Percentiles rank a stretch among this genome's conserved stretches.
These are phyloP conservation scores for Zygosaccharomyces lentus DNA, from an alignment of 805 yeast genomes.

Conservation along the genomic window DNA sequence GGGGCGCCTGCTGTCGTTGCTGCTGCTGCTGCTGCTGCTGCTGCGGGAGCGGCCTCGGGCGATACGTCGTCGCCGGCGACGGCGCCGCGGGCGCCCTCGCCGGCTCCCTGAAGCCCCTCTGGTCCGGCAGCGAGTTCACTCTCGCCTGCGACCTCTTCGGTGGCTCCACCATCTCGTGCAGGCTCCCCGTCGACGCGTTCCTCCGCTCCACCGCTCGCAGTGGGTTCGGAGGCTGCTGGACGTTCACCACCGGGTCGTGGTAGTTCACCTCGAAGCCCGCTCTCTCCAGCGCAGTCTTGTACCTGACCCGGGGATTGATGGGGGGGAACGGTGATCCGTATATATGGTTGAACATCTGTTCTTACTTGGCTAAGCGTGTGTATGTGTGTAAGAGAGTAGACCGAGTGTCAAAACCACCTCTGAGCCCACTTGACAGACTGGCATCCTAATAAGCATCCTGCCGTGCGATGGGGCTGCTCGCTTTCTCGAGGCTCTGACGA, in stretches of 20 bases:
- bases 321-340: conserved; percentile 61
- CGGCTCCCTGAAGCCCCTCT: not conserved
- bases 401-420: not conserved
- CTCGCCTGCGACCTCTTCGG: conserved; percentile 6
- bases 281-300: conserved; percentile 69
- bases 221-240: not conserved
- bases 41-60: conserved; percentile 1
- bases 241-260: not conserved
- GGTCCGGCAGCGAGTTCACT: conserved; percentile 8
- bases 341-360: conserved; percentile 25
- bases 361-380: not conserved
- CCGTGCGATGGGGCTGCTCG: not conserved
- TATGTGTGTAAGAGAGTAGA: too few relatives aligned
- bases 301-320: conserved; percentile 54
- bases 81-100: not conserved
- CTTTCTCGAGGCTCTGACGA: not conserved
- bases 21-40: too few relatives aligned
- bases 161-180: conserved; percentile 3
- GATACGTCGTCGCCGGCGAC: not conserved
- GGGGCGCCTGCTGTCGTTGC: too few relatives aligned
- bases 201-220: conserved; percentile 5
- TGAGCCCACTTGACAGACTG: not conserved
- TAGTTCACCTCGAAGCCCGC: conserved; percentile 67
- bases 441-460: not conserved
- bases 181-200: conserved; percentile 12